Evolutionary conservation across 1,284 basidiomycete genomes (phyloP).

Genomic region (Sporisorium reilianum): DNA sequence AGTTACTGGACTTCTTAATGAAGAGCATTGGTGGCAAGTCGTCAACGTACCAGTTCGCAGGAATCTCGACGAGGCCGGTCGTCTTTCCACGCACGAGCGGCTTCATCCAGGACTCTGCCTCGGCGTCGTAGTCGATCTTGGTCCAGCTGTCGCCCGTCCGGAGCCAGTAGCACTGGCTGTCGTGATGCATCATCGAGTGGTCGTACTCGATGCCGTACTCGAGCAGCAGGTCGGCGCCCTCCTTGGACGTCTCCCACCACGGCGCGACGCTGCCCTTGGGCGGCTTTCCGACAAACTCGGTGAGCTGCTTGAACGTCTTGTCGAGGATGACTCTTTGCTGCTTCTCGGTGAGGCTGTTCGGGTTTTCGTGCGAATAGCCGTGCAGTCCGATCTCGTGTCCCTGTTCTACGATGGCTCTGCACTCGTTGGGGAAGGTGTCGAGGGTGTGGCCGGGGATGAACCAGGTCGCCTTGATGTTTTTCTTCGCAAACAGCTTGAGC

Average conservation of each 20-base stretch:
- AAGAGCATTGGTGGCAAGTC: conserved; percentile 82
- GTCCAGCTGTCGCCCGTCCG: conserved; percentile 80
- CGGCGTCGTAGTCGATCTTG: conserved; percentile 77
- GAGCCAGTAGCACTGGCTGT: conserved; percentile 79
- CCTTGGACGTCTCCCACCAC: conserved; percentile 83
- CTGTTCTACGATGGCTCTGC: conserved; percentile 77
- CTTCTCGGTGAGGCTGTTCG: conserved; percentile 75
- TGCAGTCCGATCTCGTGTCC: conserved; percentile 75
- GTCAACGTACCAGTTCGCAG: conserved; percentile 77
- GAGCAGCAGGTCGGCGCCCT: conserved; percentile 77
- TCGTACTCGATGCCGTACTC: conserved; percentile 82
- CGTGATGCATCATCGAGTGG: conserved; percentile 69
- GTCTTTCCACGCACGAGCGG: conserved; percentile 77
- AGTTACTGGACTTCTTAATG: conserved; percentile 77
- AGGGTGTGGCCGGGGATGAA: conserved; percentile 75
- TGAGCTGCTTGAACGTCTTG: conserved; percentile 77
- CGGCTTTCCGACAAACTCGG: conserved; percentile 77
- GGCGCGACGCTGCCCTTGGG: conserved; percentile 79
- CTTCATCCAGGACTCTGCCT: conserved; percentile 81
- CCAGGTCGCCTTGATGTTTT: conserved; percentile 78
- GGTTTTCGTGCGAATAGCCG: conserved; percentile 63
- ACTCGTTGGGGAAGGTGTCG: conserved; percentile 78
- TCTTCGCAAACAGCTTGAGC: conserved; percentile 74
- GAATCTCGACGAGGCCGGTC: conserved; percentile 80
- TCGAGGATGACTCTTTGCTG: conserved; percentile 81